Conservation (phyloP, 2,329 filamentous ascomycete species). For the Pseudogymnoascus sp. region DNA sequence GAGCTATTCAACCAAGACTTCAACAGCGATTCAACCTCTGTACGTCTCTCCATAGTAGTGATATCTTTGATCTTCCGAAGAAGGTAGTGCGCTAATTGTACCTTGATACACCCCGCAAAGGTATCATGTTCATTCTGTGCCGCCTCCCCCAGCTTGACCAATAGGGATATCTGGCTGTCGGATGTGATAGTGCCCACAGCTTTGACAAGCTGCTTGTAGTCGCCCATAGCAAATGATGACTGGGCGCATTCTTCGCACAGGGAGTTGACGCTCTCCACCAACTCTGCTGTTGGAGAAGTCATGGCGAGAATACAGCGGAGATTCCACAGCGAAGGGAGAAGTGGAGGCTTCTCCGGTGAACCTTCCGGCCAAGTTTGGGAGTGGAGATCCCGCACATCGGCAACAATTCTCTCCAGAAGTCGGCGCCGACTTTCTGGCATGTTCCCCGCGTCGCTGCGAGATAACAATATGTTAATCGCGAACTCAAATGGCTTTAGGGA, state of each 20-base stretch:
- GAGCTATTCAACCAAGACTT: neutral
- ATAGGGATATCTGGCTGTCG: neutral
- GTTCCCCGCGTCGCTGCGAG: neutral
- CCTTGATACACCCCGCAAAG: neutral
- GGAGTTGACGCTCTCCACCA: neutral
- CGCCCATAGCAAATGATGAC: neutral
- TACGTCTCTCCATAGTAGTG: neutral
- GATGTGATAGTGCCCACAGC: neutral
- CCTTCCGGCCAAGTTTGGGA: neutral
- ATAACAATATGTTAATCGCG: neutral
- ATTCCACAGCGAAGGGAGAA: neutral
- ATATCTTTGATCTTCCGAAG: neutral
- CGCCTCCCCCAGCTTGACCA: neutral
- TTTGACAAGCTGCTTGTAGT: neutral
- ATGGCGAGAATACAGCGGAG: neutral
- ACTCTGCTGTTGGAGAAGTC: neutral
- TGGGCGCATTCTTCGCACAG: neutral
- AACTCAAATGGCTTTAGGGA: neutral
- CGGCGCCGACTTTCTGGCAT: neutral
- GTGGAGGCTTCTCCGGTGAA: neutral
- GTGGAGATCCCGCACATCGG: neutral
- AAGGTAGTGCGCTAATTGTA: neutral
- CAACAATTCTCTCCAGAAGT: neutral
- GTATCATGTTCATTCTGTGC: neutral
- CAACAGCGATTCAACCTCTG: neutral